Conservation (phyloP, 441 rosid genomes). For the Erysimum cheiri region DNA sequence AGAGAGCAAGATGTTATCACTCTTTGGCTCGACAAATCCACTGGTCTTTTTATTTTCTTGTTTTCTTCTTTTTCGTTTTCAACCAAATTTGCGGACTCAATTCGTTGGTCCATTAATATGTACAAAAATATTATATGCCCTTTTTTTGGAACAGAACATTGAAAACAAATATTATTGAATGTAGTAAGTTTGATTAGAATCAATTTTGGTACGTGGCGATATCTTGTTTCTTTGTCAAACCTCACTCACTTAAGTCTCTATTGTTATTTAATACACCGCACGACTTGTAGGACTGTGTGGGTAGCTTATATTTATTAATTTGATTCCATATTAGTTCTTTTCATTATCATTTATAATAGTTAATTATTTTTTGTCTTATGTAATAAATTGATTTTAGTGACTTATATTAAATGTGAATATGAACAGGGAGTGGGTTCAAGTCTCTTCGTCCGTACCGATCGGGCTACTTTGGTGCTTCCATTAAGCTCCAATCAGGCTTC, state of each 20-base stretch:
- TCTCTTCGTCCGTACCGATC: conserved; percentile 57
- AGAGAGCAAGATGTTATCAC: conserved; percentile 52
- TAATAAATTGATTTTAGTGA: conserved; percentile 1
- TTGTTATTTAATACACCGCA: conserved; percentile 30
- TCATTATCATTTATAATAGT: background rate
- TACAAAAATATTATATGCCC: background rate
- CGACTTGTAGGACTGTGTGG: conserved; percentile 30
- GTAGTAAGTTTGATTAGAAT: conserved; percentile 10
- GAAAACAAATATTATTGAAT: conserved; percentile 5
- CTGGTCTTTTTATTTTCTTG: conserved; percentile 46
- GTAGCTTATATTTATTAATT: conserved; percentile 26
- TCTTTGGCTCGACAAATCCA: conserved; percentile 62
- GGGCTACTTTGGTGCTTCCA: conserved; percentile 67
- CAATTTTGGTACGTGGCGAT: background rate
- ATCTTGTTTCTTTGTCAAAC: conserved; percentile 19
- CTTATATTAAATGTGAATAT: conserved; percentile 5
- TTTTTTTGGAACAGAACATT: background rate
- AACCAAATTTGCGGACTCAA: conserved; percentile 5
- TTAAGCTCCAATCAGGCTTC: conserved; percentile 68
- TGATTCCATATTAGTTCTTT: background rate
- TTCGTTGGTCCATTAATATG: conserved; percentile 8
- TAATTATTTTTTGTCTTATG: conserved; percentile 1
- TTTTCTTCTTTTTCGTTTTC: background rate
- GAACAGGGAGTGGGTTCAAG: conserved; percentile 80
- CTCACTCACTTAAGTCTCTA: conserved; percentile 5